These are phyloP conservation scores for Chrysopogon serrulatus DNA, from an alignment of 176 grass and related monocot species.

Conservation along the genomic window DNA sequence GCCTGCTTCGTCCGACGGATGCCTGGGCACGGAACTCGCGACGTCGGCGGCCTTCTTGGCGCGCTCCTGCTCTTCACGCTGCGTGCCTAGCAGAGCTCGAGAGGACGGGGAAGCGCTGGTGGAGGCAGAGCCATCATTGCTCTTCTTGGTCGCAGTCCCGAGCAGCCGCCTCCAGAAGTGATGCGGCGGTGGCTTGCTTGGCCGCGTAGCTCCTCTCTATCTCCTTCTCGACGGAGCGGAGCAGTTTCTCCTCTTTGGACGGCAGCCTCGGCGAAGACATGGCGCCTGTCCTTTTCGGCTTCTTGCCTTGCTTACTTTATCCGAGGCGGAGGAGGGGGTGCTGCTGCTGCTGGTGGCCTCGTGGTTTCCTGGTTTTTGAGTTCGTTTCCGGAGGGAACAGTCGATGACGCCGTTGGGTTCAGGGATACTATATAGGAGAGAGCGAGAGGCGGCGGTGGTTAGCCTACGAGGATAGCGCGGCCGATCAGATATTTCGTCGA, in stretches of 20 bases:
- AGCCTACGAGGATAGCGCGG: not conserved
- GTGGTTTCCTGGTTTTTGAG: not conserved
- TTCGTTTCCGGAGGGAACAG: not conserved
- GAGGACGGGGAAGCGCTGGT: not conserved
- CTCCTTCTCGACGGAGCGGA: not conserved
- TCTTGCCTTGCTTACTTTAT: not conserved
- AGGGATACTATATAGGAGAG: not conserved
- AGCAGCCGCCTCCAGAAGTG: not conserved
- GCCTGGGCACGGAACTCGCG: not conserved
- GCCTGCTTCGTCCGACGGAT: not conserved
- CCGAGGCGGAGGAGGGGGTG: not conserved
- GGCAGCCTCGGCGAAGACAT: not conserved
- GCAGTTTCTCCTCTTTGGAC: not conserved
- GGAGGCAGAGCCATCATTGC: not conserved
- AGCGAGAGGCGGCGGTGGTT: not conserved
- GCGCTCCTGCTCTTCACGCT: not conserved
- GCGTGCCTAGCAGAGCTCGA: not conserved
- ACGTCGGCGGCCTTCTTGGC: not conserved
- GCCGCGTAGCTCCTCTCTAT: not conserved
- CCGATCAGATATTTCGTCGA: not conserved
- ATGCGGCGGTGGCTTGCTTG: not conserved
- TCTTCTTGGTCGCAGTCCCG: not conserved
- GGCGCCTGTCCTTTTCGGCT: not conserved
- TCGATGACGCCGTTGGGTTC: not conserved
- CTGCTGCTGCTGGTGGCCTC: not conserved